These are phyloP conservation scores for Microbotryomycetes sp. DNA, from an alignment of 1,284 basidiomycete species.

Conservation along the genomic window DNA sequence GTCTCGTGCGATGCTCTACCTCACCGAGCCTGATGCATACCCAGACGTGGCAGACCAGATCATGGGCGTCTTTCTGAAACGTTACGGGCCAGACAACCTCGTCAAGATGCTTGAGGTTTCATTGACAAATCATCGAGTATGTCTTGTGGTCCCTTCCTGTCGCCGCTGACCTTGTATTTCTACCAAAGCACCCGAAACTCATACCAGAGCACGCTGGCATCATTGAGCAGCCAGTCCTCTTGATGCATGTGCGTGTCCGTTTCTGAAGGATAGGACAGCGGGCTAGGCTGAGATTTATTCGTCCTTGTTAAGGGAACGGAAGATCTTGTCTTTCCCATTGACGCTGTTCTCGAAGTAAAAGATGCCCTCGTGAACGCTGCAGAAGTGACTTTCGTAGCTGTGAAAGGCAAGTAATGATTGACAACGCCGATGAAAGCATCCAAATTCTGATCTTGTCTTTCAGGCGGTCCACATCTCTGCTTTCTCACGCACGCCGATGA, in stretches of 20 bases:
- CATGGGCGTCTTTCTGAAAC: not conserved
- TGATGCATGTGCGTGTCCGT: slow-evolving; percentile 11
- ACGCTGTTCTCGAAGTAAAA: not conserved
- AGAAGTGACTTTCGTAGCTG: not conserved
- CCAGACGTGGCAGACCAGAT: slow-evolving; percentile 4
- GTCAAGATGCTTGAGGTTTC: not conserved
- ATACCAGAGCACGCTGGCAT: not conserved
- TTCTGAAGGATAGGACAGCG: no score
- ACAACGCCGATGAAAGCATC: no score
- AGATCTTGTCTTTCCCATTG: not conserved
- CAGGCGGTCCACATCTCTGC: not conserved
- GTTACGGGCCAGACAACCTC: slow-evolving; percentile 7
- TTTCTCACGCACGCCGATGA: not conserved
- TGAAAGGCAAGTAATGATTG: no score
- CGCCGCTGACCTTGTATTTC: not conserved
- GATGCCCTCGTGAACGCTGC: not conserved
- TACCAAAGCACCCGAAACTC: not conserved
- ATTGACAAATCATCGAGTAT: slow-evolving; percentile 10
- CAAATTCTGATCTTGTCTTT: no score
- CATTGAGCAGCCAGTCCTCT: slow-evolving; percentile 8
- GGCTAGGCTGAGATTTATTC: not conserved
- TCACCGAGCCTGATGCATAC: not conserved
- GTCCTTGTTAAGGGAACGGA: not conserved
- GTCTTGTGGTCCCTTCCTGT: not conserved
- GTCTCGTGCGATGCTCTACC: slow-evolving; percentile 2